Base-by-base conservation (phyloP, 805 yeast species). In the Metschnikowia dekortorum region DNA sequence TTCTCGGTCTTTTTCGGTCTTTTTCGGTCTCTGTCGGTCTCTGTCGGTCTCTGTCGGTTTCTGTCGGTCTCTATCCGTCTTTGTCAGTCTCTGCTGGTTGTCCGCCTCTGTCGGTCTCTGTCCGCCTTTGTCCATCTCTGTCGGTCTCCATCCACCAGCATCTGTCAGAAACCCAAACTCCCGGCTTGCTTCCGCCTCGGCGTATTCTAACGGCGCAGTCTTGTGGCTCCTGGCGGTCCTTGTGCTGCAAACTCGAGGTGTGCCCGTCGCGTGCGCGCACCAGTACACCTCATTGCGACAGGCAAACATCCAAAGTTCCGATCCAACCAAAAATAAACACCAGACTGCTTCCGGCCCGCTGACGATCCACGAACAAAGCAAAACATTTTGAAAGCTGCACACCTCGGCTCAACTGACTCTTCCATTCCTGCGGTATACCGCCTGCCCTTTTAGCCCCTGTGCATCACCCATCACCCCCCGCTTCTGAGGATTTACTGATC, bases 261-360 rank as follows among this genome's bases (percentile, higher is more conserved):
- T 39, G 41, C 14, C 18, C 29, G 11, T 29, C 14, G 18, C 39
- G 32, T 31, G 30, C 31, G 22, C 32, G 18, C 41, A 39, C 41
- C 41, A 30, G 41, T 39, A 28, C 41, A 26, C 31, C 38, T 16
- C 22, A 2, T 22, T 13, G 45, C 45, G 45, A 32, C 45, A 26
- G 45, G 45, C 26, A 33, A 42, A 42, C 45, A 42, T 22, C n/a
- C 36, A 29, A 30, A 42, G 26, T 32, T 26, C 45, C 45, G 38
- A 42, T 32, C 34, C 30, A 22, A 22, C 14, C 45, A 28, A 37
- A 30, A 42, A 22, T 18, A 9, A 11, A 33, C 11, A 42, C 36
- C 22, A 10, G 22, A 32, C 38, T n/a, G 16, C 30, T 42, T 42
- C 38, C 30, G 22, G 30, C 45, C 38, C 2, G 6, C 32, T 3